Conservation (phyloP, 2,329 filamentous ascomycete genomes). For the Exophiala mesophila region DNA sequence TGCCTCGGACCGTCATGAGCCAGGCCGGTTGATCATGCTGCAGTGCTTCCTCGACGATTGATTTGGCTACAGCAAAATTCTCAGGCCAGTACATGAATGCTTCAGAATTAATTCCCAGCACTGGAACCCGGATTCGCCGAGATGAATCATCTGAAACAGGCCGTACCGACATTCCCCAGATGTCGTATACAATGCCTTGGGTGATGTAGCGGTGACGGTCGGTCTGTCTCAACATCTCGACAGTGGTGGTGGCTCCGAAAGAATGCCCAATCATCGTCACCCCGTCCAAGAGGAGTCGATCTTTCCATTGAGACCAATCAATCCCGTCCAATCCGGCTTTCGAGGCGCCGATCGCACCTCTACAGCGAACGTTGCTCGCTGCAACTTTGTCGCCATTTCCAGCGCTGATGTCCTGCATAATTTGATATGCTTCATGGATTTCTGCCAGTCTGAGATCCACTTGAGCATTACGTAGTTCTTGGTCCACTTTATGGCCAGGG, state of each 20-base stretch:
- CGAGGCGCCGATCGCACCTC: constrained; percentile 56
- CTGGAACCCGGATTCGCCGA: constrained; percentile 48
- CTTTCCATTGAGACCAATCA: constrained; percentile 55
- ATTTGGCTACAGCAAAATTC: constrained; percentile 56
- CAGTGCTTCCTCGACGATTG: constrained; percentile 53
- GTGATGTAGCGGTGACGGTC: constrained; percentile 54
- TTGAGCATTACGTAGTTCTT: constrained; percentile 55
- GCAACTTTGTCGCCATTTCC: constrained; percentile 51
- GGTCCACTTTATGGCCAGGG: constrained; percentile 56
- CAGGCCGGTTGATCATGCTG: constrained; percentile 44
- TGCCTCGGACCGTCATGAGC: constrained; percentile 53
- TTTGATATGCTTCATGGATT: constrained; percentile 57
- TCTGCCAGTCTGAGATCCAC: constrained; percentile 60
- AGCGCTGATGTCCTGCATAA: constrained; percentile 52
- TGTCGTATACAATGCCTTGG: constrained; percentile 62
- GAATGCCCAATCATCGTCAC: constrained; percentile 62
- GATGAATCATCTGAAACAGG: constrained; percentile 41
- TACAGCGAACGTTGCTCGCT: constrained; percentile 50
- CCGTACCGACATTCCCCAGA: constrained; percentile 47
- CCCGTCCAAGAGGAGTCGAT: constrained; percentile 51
- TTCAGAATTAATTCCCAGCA: constrained; percentile 62
- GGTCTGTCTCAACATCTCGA: constrained; percentile 54
- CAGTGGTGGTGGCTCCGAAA: constrained; percentile 61
- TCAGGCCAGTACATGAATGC: constrained; percentile 66
- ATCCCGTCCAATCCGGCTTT: constrained; percentile 54